Conservation (phyloP, 805 yeast species). For the Lipomyces mesembrius region DNA sequence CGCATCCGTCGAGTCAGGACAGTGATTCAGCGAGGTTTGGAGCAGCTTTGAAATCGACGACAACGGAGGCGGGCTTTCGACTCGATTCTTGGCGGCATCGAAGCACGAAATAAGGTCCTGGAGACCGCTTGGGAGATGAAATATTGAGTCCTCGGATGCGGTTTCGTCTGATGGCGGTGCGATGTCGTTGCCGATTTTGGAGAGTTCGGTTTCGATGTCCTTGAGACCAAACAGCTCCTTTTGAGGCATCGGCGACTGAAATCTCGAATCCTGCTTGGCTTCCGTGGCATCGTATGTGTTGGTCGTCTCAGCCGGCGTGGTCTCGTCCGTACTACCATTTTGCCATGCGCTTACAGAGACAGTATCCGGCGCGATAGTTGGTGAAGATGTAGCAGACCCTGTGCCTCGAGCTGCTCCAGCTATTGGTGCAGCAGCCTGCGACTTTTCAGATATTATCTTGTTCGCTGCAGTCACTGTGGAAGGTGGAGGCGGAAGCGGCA, state of each 20-base stretch:
- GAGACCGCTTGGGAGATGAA: conserved; percentile 49
- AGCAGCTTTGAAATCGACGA: conserved; percentile 61
- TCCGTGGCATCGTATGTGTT: not conserved
- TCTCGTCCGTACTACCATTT: conserved; percentile 9
- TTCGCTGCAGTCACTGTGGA: conserved; percentile 35
- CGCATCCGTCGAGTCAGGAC: conserved; percentile 93
- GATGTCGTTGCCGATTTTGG: conserved; percentile 11
- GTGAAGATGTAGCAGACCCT: conserved; percentile 32
- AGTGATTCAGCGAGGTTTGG: conserved; percentile 79
- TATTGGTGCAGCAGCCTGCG: conserved; percentile 33
- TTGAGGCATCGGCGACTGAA: conserved; percentile 11
- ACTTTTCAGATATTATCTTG: conserved; percentile 34
- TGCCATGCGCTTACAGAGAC: conserved; percentile 36
- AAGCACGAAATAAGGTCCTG: conserved; percentile 48
- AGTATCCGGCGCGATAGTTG: conserved; percentile 27
- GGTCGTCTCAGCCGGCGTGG: not conserved
- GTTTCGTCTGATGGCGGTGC: conserved; percentile 35
- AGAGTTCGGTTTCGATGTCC: conserved; percentile 32
- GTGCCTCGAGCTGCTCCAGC: conserved; percentile 26
- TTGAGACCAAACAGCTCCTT: conserved; percentile 17
- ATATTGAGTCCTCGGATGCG: conserved; percentile 26
- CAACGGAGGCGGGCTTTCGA: conserved; percentile 59
- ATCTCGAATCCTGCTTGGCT: conserved; percentile 1
- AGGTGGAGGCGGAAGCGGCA: conserved; percentile 39
- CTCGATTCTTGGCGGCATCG: conserved; percentile 51